phyloP scores from a whole-genome alignment of 805 yeast genomes.

The Candida arabinofermentans region DNA sequence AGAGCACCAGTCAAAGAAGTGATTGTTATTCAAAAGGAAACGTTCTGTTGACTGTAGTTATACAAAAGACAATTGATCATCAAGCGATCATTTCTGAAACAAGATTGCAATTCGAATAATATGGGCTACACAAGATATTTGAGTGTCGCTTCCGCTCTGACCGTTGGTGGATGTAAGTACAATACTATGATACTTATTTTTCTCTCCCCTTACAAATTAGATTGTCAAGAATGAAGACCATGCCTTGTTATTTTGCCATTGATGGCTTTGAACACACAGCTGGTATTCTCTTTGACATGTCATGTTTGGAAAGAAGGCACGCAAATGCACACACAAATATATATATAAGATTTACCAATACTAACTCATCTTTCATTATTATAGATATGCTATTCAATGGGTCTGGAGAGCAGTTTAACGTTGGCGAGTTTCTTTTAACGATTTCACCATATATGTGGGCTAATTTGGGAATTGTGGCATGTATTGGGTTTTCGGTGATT shows the following conservation, averaged over 20 bases:
- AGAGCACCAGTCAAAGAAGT: no score
- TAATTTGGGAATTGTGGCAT: slow-evolving; percentile 76
- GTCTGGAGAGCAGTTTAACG: slow-evolving; percentile 85
- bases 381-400: slow-evolving; percentile 75
- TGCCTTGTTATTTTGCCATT: no score
- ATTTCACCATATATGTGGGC: slow-evolving; percentile 99
- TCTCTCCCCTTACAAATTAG: no score
- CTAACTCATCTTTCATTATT: slow-evolving; percentile 10
- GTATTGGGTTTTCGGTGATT: slow-evolving; percentile 91
- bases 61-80: not conserved
- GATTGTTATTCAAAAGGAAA: no score
- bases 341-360: no score
- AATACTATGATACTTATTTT: no score
- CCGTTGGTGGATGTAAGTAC: slow-evolving; percentile 32
- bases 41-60: not conserved
- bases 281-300: no score
- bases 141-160: slow-evolving; percentile 26
- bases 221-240: no score
- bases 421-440: slow-evolving; percentile 79
- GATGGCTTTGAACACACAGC: no score
- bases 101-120: not conserved
- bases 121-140: slow-evolving; percentile 17
- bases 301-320: no score
- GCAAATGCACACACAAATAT: no score
- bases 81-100: not conserved